These are phyloP conservation scores for Aspergillus aculeatus DNA, from an alignment of 2,329 filamentous ascomycete genomes.

Conservation along the genomic window DNA sequence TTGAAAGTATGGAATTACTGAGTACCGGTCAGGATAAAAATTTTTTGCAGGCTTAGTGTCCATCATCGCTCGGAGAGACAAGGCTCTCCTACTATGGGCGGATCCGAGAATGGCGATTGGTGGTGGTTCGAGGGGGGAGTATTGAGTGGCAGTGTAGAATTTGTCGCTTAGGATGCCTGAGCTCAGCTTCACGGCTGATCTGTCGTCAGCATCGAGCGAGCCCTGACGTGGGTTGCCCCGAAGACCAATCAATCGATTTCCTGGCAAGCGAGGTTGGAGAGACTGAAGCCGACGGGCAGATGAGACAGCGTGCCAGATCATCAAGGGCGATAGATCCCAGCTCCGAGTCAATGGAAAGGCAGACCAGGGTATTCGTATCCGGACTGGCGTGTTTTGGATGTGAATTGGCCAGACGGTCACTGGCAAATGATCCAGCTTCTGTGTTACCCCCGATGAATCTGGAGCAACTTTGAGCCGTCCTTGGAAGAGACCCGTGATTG, in stretches of 20 bases:
- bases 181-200: conserved; percentile 2
- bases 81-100: neutral
- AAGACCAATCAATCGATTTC: neutral
- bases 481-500: neutral
- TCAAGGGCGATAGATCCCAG: neutral
- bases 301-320: neutral
- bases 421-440: conserved; percentile 6
- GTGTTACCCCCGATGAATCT: conserved; percentile 2
- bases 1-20: neutral
- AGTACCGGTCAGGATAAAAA: neutral
- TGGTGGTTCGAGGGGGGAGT: no score
- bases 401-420: neutral
- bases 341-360: neutral
- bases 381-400: conserved; percentile 1
- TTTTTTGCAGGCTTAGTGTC: neutral
- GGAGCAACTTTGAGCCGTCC: neutral
- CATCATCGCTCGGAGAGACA: neutral
- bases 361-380: conserved; percentile 6
- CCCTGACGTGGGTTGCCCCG: neutral
- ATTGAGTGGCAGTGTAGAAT: neutral
- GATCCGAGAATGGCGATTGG: neutral
- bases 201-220: conserved; percentile 3
- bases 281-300: neutral
- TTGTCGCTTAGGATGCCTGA: neutral
- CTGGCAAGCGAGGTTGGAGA: neutral